A percentile compares a stretch with the other conserved stretches of the same genome.
phyloP scores from a whole-genome alignment of 2,329 filamentous ascomycete genomes.

The Aureobasidium sp. region DNA sequence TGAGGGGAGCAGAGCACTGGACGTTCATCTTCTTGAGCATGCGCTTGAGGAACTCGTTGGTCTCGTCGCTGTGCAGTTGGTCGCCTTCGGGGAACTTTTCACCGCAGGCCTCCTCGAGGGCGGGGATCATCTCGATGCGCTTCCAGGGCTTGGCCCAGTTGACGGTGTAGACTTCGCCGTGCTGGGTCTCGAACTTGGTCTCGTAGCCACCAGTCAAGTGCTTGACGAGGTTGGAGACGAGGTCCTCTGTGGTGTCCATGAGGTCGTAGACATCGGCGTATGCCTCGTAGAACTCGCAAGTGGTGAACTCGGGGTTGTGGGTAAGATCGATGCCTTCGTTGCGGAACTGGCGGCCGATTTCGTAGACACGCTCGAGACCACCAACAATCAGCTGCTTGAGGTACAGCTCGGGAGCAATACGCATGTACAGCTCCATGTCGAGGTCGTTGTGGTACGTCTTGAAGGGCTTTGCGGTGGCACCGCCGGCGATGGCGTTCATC shows the following conservation, averaged over 20 bases:
- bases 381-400: conserved; percentile 95
- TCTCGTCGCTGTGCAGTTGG: conserved; percentile 81
- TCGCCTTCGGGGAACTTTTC: conserved; percentile 90
- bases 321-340: conserved; percentile 89
- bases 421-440: conserved; percentile 89
- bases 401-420: conserved; percentile 89
- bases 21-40: conserved; percentile 84
- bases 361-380: conserved; percentile 88
- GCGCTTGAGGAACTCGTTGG: conserved; percentile 75
- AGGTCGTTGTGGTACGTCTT: conserved; percentile 93
- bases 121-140: conserved; percentile 90
- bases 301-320: conserved; percentile 98
- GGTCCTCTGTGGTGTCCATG: conserved; percentile 84
- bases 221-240: conserved; percentile 84
- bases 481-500: conserved; percentile 92
- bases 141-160: conserved; percentile 97
- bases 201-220: conserved; percentile 74
- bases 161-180: conserved; percentile 77
- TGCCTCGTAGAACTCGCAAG: conserved; percentile 93
- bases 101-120: conserved; percentile 77
- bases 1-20: conserved; percentile 81
- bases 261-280: conserved; percentile 79
- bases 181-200: conserved; percentile 78
- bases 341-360: conserved; percentile 89
- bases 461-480: conserved; percentile 92